Percentiles rank a stretch among this genome's conserved stretches.
Conservation (phyloP, 129 eudicot species). For the Rutidosis leptorrhynchoides region DNA sequence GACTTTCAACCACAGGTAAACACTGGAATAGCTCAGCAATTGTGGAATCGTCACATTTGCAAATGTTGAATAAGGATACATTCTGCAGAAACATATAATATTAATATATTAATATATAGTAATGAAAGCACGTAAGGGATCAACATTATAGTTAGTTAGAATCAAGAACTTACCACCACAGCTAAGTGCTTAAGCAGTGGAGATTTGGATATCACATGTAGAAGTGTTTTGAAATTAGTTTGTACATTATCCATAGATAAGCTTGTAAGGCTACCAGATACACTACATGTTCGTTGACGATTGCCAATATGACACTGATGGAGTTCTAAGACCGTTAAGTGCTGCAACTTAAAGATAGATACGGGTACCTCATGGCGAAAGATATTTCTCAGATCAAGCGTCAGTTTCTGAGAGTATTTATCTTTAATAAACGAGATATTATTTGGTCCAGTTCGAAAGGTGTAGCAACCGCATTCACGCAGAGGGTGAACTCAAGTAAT, state of each 20-base stretch:
- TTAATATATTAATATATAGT: too few species aligned
- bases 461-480: not conserved
- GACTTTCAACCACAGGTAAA: too few species aligned
- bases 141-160: too few species aligned
- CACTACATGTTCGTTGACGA: not conserved
- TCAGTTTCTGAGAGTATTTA: not conserved
- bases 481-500: too few species aligned
- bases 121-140: too few species aligned
- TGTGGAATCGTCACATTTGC: too few species aligned
- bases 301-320: not conserved
- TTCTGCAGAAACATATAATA: too few species aligned
- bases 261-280: not conserved
- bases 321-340: not conserved
- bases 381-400: not conserved
- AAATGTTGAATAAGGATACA: too few species aligned
- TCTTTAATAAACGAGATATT: not conserved
- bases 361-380: not conserved
- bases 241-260: not conserved
- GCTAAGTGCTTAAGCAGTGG: not conserved
- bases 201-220: not conserved
- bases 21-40: too few species aligned
- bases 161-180: too few species aligned
- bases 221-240: not conserved
- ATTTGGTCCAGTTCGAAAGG: not conserved
- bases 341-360: not conserved